A percentile compares a stretch with the other conserved stretches of the same genome.
Evolutionary conservation across 139 green algal species (phyloP).

Genomic region (Haematococcus sp.): DNA sequence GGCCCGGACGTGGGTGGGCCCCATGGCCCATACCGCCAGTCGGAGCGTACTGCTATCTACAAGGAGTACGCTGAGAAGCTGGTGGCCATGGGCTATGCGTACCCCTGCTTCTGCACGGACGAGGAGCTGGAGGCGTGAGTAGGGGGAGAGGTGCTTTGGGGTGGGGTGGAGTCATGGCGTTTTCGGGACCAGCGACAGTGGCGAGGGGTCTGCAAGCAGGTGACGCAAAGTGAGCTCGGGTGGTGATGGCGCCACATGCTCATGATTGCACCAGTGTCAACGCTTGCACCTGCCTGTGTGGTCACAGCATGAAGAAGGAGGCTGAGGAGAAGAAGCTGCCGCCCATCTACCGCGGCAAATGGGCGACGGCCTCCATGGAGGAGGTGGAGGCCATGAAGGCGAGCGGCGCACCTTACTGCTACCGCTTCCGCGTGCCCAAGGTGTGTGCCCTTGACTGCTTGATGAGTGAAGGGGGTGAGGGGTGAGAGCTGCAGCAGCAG

Average conservation of each 20-base stretch:
- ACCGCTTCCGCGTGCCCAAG: conserved; percentile 92
- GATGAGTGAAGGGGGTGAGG: not conserved
- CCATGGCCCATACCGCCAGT: conserved; percentile 94
- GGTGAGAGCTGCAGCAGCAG: not conserved
- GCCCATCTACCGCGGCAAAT: conserved; percentile 95
- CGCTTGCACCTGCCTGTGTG: not conserved
- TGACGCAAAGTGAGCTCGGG: not conserved
- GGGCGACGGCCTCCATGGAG: conserved; percentile 78
- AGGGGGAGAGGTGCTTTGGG: not conserved
- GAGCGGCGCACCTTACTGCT: conserved; percentile 82
- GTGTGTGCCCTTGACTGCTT: conserved; percentile 11
- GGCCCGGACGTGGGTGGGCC: conserved; percentile 85
- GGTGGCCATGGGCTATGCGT: conserved; percentile 80
- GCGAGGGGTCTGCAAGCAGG: not conserved
- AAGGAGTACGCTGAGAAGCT: conserved; percentile 87
- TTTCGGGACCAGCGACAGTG: not conserved
- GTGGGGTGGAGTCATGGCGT: no score
- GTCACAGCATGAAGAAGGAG: conserved; percentile 82
- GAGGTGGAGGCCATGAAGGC: conserved; percentile 82
- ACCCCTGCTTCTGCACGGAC: conserved; percentile 99
- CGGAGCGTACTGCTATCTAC: conserved; percentile 92
- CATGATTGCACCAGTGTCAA: not conserved
- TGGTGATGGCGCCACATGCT: not conserved
- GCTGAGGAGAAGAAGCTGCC: conserved; percentile 90
- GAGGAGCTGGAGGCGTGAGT: conserved; percentile 78